These are phyloP conservation scores for Drechslera avenae DNA, from an alignment of 2,329 filamentous ascomycete species.

Conservation along the genomic window DNA sequence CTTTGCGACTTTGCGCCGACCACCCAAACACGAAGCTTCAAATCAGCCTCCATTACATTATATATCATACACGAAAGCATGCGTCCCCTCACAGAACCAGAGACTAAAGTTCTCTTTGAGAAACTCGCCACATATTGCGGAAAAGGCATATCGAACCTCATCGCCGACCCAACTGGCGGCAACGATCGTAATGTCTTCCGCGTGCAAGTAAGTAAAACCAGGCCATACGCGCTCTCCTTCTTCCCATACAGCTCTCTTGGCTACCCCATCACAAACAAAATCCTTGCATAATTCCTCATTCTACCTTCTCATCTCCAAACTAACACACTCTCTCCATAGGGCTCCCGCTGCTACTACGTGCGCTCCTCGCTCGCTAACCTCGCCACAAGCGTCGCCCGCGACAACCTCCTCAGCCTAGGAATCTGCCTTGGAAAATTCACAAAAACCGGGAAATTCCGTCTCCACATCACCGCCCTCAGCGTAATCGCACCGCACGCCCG, in stretches of 20 bases:
- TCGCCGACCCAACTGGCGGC: conserved; percentile 41
- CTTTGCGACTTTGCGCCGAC: conserved; percentile 18
- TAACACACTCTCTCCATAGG: conserved; percentile 56
- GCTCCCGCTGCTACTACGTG: conserved; percentile 88
- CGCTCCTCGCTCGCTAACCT: conserved; percentile 88
- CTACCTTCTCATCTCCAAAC: not conserved
- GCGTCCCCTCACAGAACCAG: conserved; percentile 79
- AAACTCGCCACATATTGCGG: conserved; percentile 96
- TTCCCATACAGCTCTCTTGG: not conserved
- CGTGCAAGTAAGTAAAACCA: conserved; percentile 50
- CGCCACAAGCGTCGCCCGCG: conserved; percentile 81
- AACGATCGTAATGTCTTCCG: conserved; percentile 54
- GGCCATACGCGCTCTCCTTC: too few species aligned
- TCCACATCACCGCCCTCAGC: conserved; percentile 91
- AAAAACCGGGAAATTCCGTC: conserved; percentile 91
- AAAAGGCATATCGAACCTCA: conserved; percentile 79
- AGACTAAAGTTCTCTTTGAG: conserved; percentile 81
- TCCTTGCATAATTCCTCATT: not conserved
- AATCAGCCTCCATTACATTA: conserved; percentile 1
- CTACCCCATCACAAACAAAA: too few species aligned
- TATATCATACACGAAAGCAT: too few species aligned
- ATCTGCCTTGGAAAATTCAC: conserved; percentile 95
- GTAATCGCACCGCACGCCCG: conserved; percentile 88
- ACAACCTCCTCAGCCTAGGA: conserved; percentile 83
- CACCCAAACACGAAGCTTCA: conserved; percentile 2